Percentiles rank a stretch among this genome's conserved stretches.
These are phyloP conservation scores for Lactuca saligna DNA, from an alignment of 129 eudicot genomes.

Conservation along the genomic window DNA sequence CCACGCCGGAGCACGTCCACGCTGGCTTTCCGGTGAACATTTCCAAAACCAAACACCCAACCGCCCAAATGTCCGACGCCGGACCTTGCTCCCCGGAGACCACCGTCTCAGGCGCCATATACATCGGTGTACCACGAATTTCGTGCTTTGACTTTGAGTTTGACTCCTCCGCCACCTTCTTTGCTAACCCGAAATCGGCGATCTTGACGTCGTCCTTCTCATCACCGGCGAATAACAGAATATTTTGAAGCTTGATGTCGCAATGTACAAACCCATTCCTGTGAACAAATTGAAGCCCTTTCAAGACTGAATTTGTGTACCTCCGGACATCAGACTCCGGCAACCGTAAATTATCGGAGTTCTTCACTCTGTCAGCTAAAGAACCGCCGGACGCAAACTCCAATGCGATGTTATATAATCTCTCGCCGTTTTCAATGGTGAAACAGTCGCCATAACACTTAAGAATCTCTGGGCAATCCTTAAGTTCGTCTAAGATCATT, in stretches of 20 bases:
- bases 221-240: constrained; percentile 18
- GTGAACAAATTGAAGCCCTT: constrained; percentile 35
- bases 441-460: constrained; percentile 45
- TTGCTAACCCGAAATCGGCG: constrained; percentile 48
- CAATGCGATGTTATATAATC: constrained; percentile 51
- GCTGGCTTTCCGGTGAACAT: constrained; percentile 69
- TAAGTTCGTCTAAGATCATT: constrained; percentile 40
- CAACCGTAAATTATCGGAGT: constrained; percentile 16
- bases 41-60: constrained; percentile 80
- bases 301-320: constrained; percentile 21
- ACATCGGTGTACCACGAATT: constrained; percentile 69
- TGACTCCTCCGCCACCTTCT: neutral
- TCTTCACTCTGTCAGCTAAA: constrained; percentile 43
- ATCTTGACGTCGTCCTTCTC: constrained; percentile 11
- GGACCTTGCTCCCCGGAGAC: constrained; percentile 46
- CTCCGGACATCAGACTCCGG: constrained; percentile 28
- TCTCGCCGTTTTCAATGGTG: constrained; percentile 51
- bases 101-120: constrained; percentile 84
- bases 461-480: constrained; percentile 48
- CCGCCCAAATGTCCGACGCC: constrained; percentile 81
- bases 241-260: constrained; percentile 37
- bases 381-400: constrained; percentile 80
- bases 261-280: constrained; percentile 32
- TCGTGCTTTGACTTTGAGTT: constrained; percentile 16
- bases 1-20: constrained; percentile 47